Evolutionary conservation across 1,139 yeast species (phyloP), one percentile per base, ranked within the genome.

Genomic region (Taiozyma sp.): DNA sequence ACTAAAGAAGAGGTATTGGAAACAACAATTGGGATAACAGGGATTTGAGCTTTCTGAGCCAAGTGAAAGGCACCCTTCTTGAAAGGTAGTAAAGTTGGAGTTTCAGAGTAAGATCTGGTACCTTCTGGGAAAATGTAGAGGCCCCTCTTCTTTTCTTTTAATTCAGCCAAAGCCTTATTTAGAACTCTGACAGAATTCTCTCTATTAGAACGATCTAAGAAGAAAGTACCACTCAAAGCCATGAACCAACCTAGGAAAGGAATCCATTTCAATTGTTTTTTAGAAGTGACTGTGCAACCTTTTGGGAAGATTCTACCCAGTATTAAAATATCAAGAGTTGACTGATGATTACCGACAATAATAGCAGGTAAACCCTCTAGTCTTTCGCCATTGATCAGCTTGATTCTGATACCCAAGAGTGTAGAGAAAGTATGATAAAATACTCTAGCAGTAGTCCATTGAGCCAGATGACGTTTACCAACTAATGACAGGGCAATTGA

Each of bases 241-340:
- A 93, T 85, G 71, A 91, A 93, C 98, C 97, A 92, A 10, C 99
- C 99, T 60, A 93, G 75, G 63, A 95, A 80, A n/a, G 99, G 99
- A 46, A 89, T 75, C 65, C 81, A 90, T 63, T 87, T 84, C 63
- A 93, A 77, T 7, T 89, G 85, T 66, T 81, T 84, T 70, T 93
- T 93, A 41, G 97, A 95, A 2, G 99, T 93, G 46, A 95, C 97
- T 9, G 95, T 86, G 71, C 92, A 90, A 48, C 90, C 91, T 43
- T 83, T 83, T 51, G 96, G 96, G 75, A 95, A 95, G 43, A 89
- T 69, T 59, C 78, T 81, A 24, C 96, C 98, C 61, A 93, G 74
- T 50, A 92, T 69, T 49, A 86, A 75, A 52, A 93, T 81, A 66
- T 93, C 99, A 59, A 93, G 72, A 38, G 91, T 92, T 22, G 90